Evolutionary conservation across 345 rosid species (phyloP), one percentile per base, ranked within the genome.

Genomic region (Zanthoxylum bungeanum): DNA sequence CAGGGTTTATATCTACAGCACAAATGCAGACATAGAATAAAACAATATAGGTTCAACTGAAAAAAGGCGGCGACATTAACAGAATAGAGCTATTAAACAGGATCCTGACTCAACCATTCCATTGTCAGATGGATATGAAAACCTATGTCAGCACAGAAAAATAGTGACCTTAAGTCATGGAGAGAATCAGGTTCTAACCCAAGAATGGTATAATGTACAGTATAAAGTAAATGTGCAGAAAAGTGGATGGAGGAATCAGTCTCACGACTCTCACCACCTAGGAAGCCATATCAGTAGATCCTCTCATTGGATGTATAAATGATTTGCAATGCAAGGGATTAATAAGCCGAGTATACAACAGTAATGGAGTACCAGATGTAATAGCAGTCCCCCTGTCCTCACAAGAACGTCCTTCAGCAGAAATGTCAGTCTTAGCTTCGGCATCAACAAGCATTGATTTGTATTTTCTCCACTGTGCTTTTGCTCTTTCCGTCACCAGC

Each of bases 401-500:
- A 44, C 70, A 70, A 44, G 69, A 60, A 7, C 60, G 46, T 69
- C 68, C 64, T 34, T 63, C 83, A 7, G 76, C 47, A 61, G 69
- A 25, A 59, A 50, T 24, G 59, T 60, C 60, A 53, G 22, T 73
- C 68, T 75, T 79, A 71, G 79, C 68, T 64, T 78, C 78, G 72
- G 87, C 90, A 71, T 82, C 82, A 61, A 53, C 69, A 74, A 94
- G 87, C 97, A 94, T 91, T 60, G 78, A 73, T 75, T 79, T 95
- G 77, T 86, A 95, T 73, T 47, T 87, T 60, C 72, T 67, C 97
- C 98, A 95, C 50, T 91, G 99, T 42, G 68, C 80, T 83, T 79
- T 88, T 74, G 97, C 86, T 87, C 85, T 91, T 49, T 85, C 82
- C 57, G 93, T 95, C 78, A 89, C 88, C 78, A 95, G 82, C 99